Evolutionary conservation across 1,284 basidiomycete species (phyloP).

Genomic region (Tausonia pullulans): DNA sequence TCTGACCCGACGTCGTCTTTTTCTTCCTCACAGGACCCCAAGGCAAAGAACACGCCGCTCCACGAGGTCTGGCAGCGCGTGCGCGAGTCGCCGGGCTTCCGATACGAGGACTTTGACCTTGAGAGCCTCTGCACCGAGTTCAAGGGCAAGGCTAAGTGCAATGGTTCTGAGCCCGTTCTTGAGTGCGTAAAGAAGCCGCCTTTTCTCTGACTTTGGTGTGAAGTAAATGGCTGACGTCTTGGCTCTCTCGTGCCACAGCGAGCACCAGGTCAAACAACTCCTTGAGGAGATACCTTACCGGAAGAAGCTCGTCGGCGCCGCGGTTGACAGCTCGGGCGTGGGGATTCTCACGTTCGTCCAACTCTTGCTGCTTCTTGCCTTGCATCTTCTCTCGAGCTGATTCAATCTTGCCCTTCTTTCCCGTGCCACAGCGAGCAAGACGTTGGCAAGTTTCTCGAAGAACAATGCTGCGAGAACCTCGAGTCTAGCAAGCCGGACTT

Average conservation of each 20-base stretch:
- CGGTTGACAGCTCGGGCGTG: too few relatives aligned
- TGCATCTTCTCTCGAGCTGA: too few relatives aligned
- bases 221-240: too few relatives aligned
- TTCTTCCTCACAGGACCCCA: not conserved
- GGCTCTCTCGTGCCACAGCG: not conserved
- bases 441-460: too few relatives aligned
- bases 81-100: not conserved
- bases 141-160: slow-evolving; percentile 62
- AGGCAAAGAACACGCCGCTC: slow-evolving; percentile 1
- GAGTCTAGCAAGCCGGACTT: too few relatives aligned
- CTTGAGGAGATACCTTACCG: slow-evolving; percentile 5
- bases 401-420: too few relatives aligned
- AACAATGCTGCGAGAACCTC: too few relatives aligned
- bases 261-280: not conserved
- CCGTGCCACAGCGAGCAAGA: too few relatives aligned
- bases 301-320: not conserved
- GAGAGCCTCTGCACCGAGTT: slow-evolving; percentile 64
- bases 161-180: slow-evolving; percentile 38
- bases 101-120: slow-evolving; percentile 55
- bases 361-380: too few relatives aligned
- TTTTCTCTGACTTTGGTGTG: too few relatives aligned
- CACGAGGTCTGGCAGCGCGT: slow-evolving; percentile 6
- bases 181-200: not conserved
- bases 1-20: not conserved
- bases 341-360: too few relatives aligned